Conservation (phyloP, 75 land plant genomes). For the Selaginella tamariscina region DNA sequence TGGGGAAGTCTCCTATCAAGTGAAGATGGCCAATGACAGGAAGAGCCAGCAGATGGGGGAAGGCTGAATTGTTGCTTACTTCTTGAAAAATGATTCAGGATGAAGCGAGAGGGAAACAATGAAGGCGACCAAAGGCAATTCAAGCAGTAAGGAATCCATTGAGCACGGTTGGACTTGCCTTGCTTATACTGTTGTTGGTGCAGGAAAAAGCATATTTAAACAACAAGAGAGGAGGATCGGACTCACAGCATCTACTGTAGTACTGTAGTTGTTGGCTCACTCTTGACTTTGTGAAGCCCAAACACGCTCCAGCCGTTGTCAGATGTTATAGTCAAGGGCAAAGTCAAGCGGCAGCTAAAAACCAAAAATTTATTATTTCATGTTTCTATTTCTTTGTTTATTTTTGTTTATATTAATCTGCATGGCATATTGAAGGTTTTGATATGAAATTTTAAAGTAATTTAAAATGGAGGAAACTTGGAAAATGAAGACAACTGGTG, state of each 20-base stretch:
- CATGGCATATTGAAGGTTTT: not conserved
- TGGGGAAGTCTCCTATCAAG: constrained; percentile 10
- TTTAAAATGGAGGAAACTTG: not conserved
- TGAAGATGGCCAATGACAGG: constrained; percentile 13
- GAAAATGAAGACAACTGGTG: not conserved
- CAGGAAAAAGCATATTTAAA: constrained; percentile 2
- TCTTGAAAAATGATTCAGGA: constrained; percentile 1
- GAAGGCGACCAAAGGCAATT: constrained; percentile 3
- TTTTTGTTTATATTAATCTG: not conserved
- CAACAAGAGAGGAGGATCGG: not conserved
- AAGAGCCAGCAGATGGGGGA: constrained; percentile 11
- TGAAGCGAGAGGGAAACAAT: constrained; percentile 1
- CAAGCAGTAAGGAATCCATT: constrained; percentile 3
- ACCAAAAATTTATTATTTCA: constrained; percentile 2
- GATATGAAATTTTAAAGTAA: constrained; percentile 2
- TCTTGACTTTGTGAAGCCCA: constrained; percentile 3
- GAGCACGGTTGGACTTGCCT: not conserved
- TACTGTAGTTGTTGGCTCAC: constrained; percentile 3
- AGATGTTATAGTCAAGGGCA: constrained; percentile 3
- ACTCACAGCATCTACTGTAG: constrained; percentile 3
- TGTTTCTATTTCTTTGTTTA: constrained; percentile 2
- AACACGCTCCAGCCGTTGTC: constrained; percentile 1
- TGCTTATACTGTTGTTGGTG: not conserved
- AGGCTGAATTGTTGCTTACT: constrained; percentile 7
- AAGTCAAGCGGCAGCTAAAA: constrained; percentile 1